phyloP scores from a whole-genome alignment of 164 flowering plant genomes.

The Nelumbo lutea region DNA sequence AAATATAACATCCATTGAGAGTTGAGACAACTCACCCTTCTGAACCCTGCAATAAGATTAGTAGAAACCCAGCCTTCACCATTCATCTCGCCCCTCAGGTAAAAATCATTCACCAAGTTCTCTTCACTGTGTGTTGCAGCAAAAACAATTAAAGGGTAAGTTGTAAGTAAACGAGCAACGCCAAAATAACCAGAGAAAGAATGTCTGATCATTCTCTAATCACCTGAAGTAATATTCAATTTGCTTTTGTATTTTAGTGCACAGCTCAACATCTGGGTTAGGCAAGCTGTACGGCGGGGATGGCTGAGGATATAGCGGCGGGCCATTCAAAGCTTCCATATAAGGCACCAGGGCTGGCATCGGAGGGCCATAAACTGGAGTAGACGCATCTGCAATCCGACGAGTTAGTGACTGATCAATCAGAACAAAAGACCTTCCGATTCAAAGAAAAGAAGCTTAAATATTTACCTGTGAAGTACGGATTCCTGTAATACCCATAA shows the following conservation, averaged over 20 bases:
- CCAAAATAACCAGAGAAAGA: background rate
- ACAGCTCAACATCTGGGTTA: background rate
- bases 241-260: background rate
- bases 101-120: background rate
- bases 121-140: background rate
- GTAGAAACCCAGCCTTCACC: conserved; percentile 2
- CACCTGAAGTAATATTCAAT: conserved; percentile 6
- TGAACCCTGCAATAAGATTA: background rate
- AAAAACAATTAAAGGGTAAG: background rate
- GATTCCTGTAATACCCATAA: background rate
- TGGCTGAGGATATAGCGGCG: background rate
- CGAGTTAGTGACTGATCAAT: no score
- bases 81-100: background rate
- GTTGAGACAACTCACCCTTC: background rate
- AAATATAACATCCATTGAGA: no score
- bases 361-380: background rate
- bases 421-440: background rate
- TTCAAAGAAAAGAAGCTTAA: background rate
- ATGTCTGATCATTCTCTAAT: background rate
- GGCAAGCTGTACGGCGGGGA: background rate
- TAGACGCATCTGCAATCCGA: background rate
- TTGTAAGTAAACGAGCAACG: background rate
- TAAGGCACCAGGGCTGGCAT: background rate
- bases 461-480: background rate
- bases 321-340: background rate